A percentile compares a stretch with the other conserved stretches of the same genome.
Evolutionary conservation across 306 rosid species (phyloP).

Genomic region (Astragalus glycyphyllos): DNA sequence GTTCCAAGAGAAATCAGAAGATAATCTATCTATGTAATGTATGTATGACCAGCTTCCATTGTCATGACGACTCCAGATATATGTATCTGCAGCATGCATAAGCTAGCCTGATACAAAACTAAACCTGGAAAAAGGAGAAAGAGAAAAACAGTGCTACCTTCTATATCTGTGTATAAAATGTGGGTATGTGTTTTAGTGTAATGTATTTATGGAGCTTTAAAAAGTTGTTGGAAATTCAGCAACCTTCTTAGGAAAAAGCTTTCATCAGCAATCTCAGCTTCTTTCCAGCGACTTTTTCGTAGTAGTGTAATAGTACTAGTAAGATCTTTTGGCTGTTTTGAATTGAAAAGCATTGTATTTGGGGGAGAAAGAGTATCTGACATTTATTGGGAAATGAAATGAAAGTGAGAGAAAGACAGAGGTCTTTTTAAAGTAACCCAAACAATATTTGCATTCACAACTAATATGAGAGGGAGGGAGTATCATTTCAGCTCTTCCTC

Average conservation of each 20-base stretch:
- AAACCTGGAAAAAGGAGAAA: constrained; percentile 42
- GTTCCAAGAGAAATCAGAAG: constrained; percentile 34
- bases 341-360: constrained; percentile 46
- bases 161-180: not conserved
- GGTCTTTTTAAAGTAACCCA: constrained; percentile 46
- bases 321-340: constrained; percentile 47
- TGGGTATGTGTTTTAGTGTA: constrained; percentile 46
- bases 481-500: constrained; percentile 26
- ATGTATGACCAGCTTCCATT: constrained; percentile 45
- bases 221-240: constrained; percentile 65
- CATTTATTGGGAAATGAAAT: constrained; percentile 80
- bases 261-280: constrained; percentile 49
- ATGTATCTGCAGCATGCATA: constrained; percentile 40
- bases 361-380: constrained; percentile 47
- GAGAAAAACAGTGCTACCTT: not conserved
- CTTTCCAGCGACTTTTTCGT: constrained; percentile 23
- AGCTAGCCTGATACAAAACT: constrained; percentile 47
- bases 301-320: constrained; percentile 45
- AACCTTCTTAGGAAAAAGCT: constrained; percentile 47
- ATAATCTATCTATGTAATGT: not conserved
- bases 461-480: no score
- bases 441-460: constrained; percentile 37
- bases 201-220: constrained; percentile 53
- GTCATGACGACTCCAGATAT: constrained; percentile 42
- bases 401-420: constrained; percentile 54